Evolutionary conservation across 2,329 filamentous ascomycete genomes (phyloP).

Genomic region (Emericellopsis atlantica): DNA sequence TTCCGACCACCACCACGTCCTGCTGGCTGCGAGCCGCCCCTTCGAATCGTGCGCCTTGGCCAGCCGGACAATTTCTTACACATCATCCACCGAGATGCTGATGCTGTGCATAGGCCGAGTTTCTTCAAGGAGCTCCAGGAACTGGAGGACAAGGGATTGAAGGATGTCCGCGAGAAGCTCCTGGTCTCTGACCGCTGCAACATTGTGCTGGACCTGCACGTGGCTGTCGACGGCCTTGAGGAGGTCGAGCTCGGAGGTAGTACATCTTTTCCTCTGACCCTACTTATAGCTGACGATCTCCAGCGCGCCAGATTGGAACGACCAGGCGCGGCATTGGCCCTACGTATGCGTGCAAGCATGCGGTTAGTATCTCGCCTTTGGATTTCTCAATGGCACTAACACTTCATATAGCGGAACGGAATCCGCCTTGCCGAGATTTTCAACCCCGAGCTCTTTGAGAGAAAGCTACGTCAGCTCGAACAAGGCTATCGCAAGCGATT

Average conservation of each 20-base stretch:
- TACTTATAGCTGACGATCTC: background rate
- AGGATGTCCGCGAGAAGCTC: slow-evolving; percentile 31
- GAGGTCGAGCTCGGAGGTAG: slow-evolving; percentile 33
- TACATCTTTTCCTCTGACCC: background rate
- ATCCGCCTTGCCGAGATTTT: slow-evolving; percentile 58
- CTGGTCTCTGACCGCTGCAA: slow-evolving; percentile 52
- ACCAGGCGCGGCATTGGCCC: slow-evolving; percentile 4
- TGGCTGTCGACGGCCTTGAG: slow-evolving; percentile 57
- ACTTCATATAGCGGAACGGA: slow-evolving; percentile 41
- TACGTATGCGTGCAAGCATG: slow-evolving; percentile 1
- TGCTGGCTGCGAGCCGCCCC: background rate
- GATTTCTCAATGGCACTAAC: background rate
- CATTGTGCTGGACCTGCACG: slow-evolving; percentile 53
- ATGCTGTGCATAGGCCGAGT: slow-evolving; percentile 7
- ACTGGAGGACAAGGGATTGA: slow-evolving; percentile 23
- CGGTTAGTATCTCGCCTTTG: background rate
- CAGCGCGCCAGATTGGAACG: slow-evolving; percentile 2
- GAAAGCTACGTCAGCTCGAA: slow-evolving; percentile 49
- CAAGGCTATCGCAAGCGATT: slow-evolving; percentile 51
- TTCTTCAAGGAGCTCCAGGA: slow-evolving; percentile 28
- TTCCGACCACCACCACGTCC: background rate
- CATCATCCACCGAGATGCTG: background rate
- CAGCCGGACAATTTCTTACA: background rate
- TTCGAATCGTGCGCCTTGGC: background rate
- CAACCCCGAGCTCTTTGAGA: slow-evolving; percentile 51